These are phyloP conservation scores for Ceratocystis albifundus DNA, from an alignment of 2,329 filamentous ascomycete genomes.

Conservation along the genomic window DNA sequence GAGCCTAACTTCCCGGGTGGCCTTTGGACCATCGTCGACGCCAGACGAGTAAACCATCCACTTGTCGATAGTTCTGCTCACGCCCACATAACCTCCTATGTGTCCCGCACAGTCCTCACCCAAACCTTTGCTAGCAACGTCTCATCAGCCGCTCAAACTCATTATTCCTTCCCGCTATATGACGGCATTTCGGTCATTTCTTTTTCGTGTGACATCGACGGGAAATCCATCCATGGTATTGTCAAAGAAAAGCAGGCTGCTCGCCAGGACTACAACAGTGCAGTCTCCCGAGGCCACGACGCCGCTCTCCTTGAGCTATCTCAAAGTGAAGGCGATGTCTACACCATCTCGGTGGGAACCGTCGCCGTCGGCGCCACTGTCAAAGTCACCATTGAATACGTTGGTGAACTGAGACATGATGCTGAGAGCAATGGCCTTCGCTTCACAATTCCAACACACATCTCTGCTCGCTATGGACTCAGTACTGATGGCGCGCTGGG, in stretches of 20 bases:
- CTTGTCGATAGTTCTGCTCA: conserved; percentile 47
- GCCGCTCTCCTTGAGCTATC: conserved; percentile 56
- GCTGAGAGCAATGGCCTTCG: conserved; percentile 54
- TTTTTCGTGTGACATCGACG: conserved; percentile 53
- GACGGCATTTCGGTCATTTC: conserved; percentile 59
- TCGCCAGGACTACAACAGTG: conserved; percentile 46
- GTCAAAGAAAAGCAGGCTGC: conserved; percentile 57
- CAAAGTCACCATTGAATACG: conserved; percentile 51
- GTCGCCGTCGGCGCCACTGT: conserved; percentile 48
- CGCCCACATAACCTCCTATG: conserved; percentile 48
- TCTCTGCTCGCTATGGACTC: conserved; percentile 54
- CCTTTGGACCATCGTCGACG: not conserved
- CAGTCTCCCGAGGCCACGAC: conserved; percentile 45
- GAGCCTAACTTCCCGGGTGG: not conserved
- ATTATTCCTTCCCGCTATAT: conserved; percentile 60
- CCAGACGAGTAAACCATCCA: conserved; percentile 37
- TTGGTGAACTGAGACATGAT: conserved; percentile 62
- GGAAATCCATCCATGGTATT: conserved; percentile 48
- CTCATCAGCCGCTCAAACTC: conserved; percentile 34
- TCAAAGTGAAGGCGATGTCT: conserved; percentile 50
- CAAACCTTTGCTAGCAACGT: conserved; percentile 52
- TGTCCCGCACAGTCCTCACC: conserved; percentile 33
- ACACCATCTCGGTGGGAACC: conserved; percentile 57
- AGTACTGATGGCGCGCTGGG: not conserved
- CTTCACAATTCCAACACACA: conserved; percentile 55